A percentile compares a stretch with the other conserved stretches of the same genome.
Evolutionary conservation across 2,329 filamentous ascomycete species (phyloP).

Genomic region (Tolypocladium album): DNA sequence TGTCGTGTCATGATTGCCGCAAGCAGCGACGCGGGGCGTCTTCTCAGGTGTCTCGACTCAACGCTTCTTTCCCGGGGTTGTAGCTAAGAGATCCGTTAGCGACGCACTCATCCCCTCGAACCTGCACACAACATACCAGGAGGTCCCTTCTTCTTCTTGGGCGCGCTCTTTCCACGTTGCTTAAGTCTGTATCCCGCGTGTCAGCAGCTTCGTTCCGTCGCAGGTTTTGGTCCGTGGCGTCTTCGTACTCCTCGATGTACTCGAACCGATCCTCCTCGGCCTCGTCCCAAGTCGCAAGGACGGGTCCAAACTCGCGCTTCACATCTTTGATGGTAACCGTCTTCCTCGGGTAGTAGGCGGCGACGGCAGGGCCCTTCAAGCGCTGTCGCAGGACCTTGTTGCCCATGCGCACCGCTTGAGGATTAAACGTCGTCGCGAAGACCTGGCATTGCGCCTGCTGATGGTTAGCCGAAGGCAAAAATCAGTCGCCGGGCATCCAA

Average conservation of each 20-base stretch:
- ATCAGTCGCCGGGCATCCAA: constrained; percentile 20
- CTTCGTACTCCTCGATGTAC: constrained; percentile 52
- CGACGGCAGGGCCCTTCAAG: constrained; percentile 70
- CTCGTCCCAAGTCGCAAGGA: constrained; percentile 61
- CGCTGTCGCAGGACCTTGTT: constrained; percentile 89
- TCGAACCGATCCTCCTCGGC: constrained; percentile 71
- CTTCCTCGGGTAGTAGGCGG: constrained; percentile 78
- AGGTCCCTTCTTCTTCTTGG: constrained; percentile 70
- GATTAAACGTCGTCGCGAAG: constrained; percentile 88
- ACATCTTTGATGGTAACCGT: constrained; percentile 64
- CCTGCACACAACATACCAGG: constrained; percentile 18
- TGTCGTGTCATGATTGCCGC: neutral
- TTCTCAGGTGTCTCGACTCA: constrained; percentile 4
- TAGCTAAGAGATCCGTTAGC: constrained; percentile 10
- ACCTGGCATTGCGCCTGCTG: constrained; percentile 75
- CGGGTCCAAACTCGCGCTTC: constrained; percentile 55
- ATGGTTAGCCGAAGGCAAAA: constrained; percentile 9
- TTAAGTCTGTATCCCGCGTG: constrained; percentile 44
- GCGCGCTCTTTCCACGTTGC: constrained; percentile 72
- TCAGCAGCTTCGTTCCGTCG: constrained; percentile 15
- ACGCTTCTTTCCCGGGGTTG: constrained; percentile 18
- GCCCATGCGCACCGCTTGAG: constrained; percentile 67
- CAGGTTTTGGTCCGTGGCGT: neutral
- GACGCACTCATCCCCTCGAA: neutral
- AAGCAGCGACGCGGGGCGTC: neutral